Base-by-base conservation (phyloP, 1,284 basidiomycete species). In the Termitomyces sp. region DNA sequence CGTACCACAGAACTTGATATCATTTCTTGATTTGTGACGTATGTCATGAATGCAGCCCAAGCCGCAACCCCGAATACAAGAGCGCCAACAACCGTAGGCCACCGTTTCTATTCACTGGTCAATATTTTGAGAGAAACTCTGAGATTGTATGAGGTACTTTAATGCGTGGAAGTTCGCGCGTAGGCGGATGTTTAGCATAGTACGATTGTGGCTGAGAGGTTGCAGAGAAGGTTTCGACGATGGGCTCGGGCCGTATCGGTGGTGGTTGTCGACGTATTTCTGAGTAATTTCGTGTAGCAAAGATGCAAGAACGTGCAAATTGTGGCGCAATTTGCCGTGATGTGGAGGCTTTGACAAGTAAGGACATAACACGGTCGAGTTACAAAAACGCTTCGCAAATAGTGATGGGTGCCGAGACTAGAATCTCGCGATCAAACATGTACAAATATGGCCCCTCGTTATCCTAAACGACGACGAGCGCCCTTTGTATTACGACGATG, bases 1-100 rank as follows among this genome's bases (percentile, higher is more conserved):
- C 81, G 79, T 55, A 86, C 81, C 43, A 90, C 82, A 4, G 88
- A 90, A 61, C 82, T 86, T n/a, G 86, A 81, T 24, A 90, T 74
- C 61, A 83, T 84, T 65, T 91, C 89, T 64, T 88, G 82, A 70
- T 90, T 91, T 55, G 83, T 84, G 8, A 82, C 82, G 60, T 81
- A 83, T 28, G 77, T 74, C 60, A 89, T 75, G 67, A 91, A 91
- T 3, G 73, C 75, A 12, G 70, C 80, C 88, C 88, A 90, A 10
- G 77, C 80, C 2, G 79, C 68, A 3, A 86, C 67, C 15, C 86
- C 88, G 15, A 80, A 58, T 0, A 73, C 68, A 12, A 76, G 72
- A 45, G 82, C 70, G 0, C 72, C 78, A 21, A 84, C 67, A n/a
- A 83, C 64, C 24, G 75, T 64, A 0, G 86, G 86, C 87, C 87